Evolutionary conservation across 78 protist genomes (phyloP), one percentile per base, ranked within the genome.

Genomic region (Dictyostelium brefeldianum): DNA sequence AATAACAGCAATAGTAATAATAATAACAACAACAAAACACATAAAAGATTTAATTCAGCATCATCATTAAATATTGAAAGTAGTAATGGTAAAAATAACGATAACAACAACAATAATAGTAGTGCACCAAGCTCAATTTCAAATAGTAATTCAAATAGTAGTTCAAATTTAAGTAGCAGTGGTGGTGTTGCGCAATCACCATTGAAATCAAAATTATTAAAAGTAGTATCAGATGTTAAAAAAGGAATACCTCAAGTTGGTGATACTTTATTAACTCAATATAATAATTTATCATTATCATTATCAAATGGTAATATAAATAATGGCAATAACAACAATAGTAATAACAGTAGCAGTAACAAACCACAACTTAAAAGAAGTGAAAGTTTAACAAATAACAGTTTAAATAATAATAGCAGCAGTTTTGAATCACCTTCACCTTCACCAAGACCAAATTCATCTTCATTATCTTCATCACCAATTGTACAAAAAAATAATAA

Each of bases 151-250:
- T 31, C 47, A 43, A 56, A 29, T 7, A 18, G 27, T 22, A 62
- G 27, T 43, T 48, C 75, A 81, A 48, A n/a, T 59, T 67, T 29
- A 36, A 64, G 78, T 43, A 56, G 20, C 48, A 11, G 17, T 15
- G 14, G 18, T 54, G 25, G 27, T 6, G 56, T 70, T 17, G 51
- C 83, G 11, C 43, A 59, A 15, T 74, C 93, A 48, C 84, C 78
- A 29, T 65, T 87, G 2, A 87, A 87, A n/a, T 77, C 83, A 0
- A 87, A 87, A 47, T 64, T 87, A 4, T 47, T 77, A 20, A 87
- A 87, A 25, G 93, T 87, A 1, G 70, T 87, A 8, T 57, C 93
- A 0, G 43, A 36, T 22, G 93, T 87, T 7, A 87, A 87, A 51
- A 87, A 77, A 11, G 64, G 36, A 1, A 29, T 70, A 51, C 87